Evolutionary conservation across 306 rosid species (phyloP), one percentile per base, ranked within the genome.

Genomic region (Purshia tridentata): DNA sequence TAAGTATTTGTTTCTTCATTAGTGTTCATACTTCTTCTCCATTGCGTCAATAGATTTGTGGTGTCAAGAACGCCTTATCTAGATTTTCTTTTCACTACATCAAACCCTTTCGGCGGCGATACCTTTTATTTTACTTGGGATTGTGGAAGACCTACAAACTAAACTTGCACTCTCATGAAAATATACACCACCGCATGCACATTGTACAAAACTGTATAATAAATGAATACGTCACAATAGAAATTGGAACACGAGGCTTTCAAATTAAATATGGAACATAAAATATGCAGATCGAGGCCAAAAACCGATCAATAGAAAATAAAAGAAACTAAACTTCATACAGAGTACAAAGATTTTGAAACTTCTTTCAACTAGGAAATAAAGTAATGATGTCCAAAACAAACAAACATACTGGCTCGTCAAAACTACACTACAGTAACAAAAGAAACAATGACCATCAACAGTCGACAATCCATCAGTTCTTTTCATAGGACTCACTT

Each of bases 401-500:
- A 84, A 85, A 78, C 85, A 53, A 61, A 69, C 18, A 72, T 44
- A 58, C 48, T n/a, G 69, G 72, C 44, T 72, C 53, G 77, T 85
- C 86, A 86, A 88, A 83, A 82, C 86, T 82, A 86, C 65, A 72
- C 86, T 80, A 80, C 47, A 49, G 67, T 42, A 74, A 74, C 65
- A 47, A 37, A 39, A 65, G 19, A 47, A 20, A 61, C 52, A 73
- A 13, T 68, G 68, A 56, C 71, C 75, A 53, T 22, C 48, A 12
- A 60, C 42, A 39, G 74, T 57, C 80, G 45, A 40, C 48, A 60
- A 62, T 54, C 83, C 70, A 52, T 48, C 62, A 39, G 71, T 48
- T 5, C 42, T 73, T 84, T 56, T 59, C 68, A 67, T 40, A 51
- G 66, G 10, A 20, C 65, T 83, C 78, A 88, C 92, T 89, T 93